These are phyloP conservation scores for Anthracocystis setariae DNA, from an alignment of 1,284 basidiomycete species.

Conservation along the genomic window DNA sequence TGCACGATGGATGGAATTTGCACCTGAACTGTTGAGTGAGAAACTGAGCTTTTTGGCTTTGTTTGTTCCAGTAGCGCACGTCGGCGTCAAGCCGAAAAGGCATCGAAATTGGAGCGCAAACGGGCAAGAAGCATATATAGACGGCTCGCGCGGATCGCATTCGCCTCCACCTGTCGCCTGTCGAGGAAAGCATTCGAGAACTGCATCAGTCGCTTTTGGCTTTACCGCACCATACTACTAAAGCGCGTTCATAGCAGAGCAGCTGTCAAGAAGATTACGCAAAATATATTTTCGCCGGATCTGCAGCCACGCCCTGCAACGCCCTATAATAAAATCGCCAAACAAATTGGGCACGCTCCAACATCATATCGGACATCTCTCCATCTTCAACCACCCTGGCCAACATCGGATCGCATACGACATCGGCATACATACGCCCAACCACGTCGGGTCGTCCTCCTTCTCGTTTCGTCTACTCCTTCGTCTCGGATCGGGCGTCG, in stretches of 20 bases:
- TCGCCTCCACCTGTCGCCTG: slow-evolving; percentile 15
- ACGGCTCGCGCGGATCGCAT: background rate
- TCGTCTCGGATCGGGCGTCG: too few species aligned
- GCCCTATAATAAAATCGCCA: slow-evolving; percentile 10
- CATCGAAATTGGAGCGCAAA: too few species aligned
- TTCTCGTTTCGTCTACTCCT: too few species aligned
- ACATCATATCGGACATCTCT: too few species aligned
- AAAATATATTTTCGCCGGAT: slow-evolving; percentile 42
- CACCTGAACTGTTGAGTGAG: too few species aligned
- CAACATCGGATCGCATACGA: background rate
- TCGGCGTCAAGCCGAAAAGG: too few species aligned
- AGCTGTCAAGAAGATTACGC: slow-evolving; percentile 15
- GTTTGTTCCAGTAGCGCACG: too few species aligned
- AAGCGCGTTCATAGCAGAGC: slow-evolving; percentile 21
- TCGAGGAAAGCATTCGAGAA: background rate
- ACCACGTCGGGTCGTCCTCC: too few species aligned
- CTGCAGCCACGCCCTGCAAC: slow-evolving; percentile 7
- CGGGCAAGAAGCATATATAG: background rate
- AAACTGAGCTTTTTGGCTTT: too few species aligned
- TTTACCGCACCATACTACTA: background rate
- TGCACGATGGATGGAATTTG: too few species aligned
- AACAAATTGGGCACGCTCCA: background rate
- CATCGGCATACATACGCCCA: background rate
- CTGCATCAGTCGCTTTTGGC: background rate
- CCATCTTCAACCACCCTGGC: background rate